Evolutionary conservation across 192 early-diverging fungal species (phyloP).

Genomic region (Coemansia sp.): DNA sequence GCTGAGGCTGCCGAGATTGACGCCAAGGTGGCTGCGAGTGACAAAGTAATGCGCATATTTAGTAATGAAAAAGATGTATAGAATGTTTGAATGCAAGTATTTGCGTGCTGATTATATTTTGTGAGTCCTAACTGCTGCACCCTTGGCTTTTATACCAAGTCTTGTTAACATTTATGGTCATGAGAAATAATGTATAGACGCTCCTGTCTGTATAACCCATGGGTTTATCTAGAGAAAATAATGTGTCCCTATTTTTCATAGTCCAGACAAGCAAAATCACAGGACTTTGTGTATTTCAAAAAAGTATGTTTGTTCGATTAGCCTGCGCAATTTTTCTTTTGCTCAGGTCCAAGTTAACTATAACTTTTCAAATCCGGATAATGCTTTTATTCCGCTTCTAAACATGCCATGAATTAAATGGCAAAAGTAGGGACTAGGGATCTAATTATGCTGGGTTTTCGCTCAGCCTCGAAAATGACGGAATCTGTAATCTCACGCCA

Average conservation of each 20-base stretch:
- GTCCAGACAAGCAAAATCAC: neutral
- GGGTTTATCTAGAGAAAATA: no score
- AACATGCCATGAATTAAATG: neutral
- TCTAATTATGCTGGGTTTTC: neutral
- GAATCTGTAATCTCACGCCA: neutral
- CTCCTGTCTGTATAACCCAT: neutral
- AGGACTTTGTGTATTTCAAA: neutral
- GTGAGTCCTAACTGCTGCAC: neutral
- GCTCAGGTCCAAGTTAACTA: neutral
- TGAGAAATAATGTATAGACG: neutral
- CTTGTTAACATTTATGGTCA: neutral
- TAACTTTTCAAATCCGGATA: neutral
- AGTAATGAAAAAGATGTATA: neutral
- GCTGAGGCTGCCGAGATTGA: conserved; percentile 21
- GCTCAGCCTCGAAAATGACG: neutral
- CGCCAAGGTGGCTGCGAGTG: conserved; percentile 22
- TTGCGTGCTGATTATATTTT: neutral
- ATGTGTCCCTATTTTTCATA: neutral
- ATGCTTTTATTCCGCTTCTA: neutral
- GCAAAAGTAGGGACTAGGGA: neutral
- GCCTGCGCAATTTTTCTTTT: neutral
- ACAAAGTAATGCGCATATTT: conserved; percentile 28
- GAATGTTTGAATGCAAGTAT: neutral
- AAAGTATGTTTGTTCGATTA: neutral
- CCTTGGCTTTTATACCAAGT: neutral